phyloP scores from a whole-genome alignment of 352 stramenopile species.

The Blastocystis sp. region DNA sequence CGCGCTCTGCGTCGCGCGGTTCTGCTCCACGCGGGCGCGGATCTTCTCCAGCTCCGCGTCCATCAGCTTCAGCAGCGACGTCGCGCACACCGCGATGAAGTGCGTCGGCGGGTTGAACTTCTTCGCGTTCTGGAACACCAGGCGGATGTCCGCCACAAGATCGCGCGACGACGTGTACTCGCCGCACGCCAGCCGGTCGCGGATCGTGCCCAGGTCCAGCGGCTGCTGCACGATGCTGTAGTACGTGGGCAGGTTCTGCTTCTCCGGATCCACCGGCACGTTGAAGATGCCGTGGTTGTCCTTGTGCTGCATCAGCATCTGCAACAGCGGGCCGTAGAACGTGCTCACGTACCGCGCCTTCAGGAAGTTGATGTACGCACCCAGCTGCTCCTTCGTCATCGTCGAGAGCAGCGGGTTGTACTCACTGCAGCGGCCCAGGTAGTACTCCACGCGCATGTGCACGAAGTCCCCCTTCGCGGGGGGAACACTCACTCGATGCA shows the following conservation, averaged over 20 bases:
- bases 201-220: conserved; percentile 47
- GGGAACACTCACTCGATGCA: background rate
- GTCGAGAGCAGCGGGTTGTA: conserved; percentile 28
- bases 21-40: conserved; percentile 19
- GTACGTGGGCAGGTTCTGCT: conserved; percentile 48
- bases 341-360: background rate
- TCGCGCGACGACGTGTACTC: background rate
- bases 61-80: background rate
- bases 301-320: conserved; percentile 45
- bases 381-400: conserved; percentile 6
- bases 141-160: conserved; percentile 10
- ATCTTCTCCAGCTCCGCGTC: conserved; percentile 46
- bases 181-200: conserved; percentile 7
- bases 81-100: conserved; percentile 21
- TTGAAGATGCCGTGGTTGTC: conserved; percentile 53
- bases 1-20: background rate
- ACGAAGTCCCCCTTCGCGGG: conserved; percentile 18
- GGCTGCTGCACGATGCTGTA: conserved; percentile 30
- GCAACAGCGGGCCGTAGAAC: conserved; percentile 33
- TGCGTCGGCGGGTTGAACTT: conserved; percentile 15
- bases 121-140: conserved; percentile 61
- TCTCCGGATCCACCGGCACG: conserved; percentile 32
- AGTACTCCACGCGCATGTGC: conserved; percentile 20
- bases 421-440: background rate
- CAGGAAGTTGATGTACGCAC: conserved; percentile 24